phyloP scores from a whole-genome alignment of 176 grass and related monocot genomes.

The Lolium perenne region DNA sequence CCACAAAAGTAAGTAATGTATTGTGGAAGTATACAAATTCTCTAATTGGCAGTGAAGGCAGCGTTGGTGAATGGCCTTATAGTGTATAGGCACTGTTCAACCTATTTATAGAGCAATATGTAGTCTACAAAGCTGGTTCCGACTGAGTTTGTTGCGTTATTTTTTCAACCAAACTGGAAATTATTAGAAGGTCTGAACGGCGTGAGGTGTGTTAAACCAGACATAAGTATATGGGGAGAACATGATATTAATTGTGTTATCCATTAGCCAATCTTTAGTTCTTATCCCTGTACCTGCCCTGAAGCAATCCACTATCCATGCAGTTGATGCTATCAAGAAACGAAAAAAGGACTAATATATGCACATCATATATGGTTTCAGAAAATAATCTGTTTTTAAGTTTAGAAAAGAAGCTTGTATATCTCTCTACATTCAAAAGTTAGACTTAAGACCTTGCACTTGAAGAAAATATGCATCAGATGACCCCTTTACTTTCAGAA shows the following conservation, averaged over 20 bases:
- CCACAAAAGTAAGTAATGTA: neutral
- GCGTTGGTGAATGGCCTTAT: slow-evolving; percentile 2
- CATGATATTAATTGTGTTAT: slow-evolving; percentile 13
- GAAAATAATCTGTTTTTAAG: neutral
- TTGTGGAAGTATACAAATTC: neutral
- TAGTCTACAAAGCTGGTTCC: neutral
- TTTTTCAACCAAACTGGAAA: neutral
- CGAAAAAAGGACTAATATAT: slow-evolving; percentile 21
- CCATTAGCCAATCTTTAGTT: neutral
- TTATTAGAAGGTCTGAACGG: neutral
- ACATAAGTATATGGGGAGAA: neutral
- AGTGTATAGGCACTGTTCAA: neutral
- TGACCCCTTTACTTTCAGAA: neutral
- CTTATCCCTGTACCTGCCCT: slow-evolving; percentile 1
- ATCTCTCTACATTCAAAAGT: slow-evolving; percentile 6
- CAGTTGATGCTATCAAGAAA: neutral
- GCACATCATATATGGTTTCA: neutral
- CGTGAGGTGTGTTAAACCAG: neutral
- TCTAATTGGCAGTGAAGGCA: slow-evolving; percentile 5
- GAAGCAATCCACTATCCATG: slow-evolving; percentile 24
- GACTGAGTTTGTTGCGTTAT: neutral
- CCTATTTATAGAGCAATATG: slow-evolving; percentile 1
- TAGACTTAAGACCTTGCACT: neutral
- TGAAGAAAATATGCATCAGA: neutral
- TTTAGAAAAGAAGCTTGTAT: neutral